These are phyloP conservation scores for Royoungia palumana DNA, from an alignment of 768 basidiomycete genomes.

Conservation along the genomic window DNA sequence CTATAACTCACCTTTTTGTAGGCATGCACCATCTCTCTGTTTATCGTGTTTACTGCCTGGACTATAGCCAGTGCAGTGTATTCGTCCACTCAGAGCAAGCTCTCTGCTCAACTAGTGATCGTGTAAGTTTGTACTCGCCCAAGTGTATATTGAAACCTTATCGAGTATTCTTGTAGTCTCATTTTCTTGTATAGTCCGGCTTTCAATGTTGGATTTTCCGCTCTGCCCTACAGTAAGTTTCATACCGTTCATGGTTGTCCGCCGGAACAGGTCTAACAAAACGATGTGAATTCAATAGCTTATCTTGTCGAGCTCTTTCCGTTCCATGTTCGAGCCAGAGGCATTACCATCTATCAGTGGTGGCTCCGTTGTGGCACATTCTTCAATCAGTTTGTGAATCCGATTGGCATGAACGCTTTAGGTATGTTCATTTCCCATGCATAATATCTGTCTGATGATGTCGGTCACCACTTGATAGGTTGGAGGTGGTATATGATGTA, in stretches of 20 bases:
- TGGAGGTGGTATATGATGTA: slow-evolving; percentile 12
- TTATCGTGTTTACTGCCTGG: slow-evolving; percentile 4
- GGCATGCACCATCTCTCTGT: slow-evolving; percentile 7
- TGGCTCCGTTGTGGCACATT: slow-evolving; percentile 40
- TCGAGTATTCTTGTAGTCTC: background rate
- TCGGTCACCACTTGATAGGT: background rate
- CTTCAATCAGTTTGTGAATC: slow-evolving; percentile 5
- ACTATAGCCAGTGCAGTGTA: slow-evolving; percentile 5
- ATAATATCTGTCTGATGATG: background rate
- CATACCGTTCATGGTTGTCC: background rate
- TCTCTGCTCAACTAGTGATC: background rate
- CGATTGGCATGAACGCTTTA: slow-evolving; percentile 5
- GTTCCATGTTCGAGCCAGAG: slow-evolving; percentile 56
- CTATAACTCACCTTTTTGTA: background rate
- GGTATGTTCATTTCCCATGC: background rate
- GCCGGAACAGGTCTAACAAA: background rate
- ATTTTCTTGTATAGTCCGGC: slow-evolving; percentile 9
- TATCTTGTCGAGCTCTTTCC: slow-evolving; percentile 66
- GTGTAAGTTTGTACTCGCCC: background rate
- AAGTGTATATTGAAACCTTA: too few relatives aligned
- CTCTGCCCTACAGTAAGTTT: slow-evolving; percentile 4
- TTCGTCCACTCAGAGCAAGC: background rate
- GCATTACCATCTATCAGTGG: slow-evolving; percentile 59
- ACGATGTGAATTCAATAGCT: slow-evolving; percentile 29
- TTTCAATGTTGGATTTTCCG: slow-evolving; percentile 1